Evolutionary conservation across 1,284 basidiomycete species (phyloP).

Genomic region (Ceratobasidium sp.): DNA sequence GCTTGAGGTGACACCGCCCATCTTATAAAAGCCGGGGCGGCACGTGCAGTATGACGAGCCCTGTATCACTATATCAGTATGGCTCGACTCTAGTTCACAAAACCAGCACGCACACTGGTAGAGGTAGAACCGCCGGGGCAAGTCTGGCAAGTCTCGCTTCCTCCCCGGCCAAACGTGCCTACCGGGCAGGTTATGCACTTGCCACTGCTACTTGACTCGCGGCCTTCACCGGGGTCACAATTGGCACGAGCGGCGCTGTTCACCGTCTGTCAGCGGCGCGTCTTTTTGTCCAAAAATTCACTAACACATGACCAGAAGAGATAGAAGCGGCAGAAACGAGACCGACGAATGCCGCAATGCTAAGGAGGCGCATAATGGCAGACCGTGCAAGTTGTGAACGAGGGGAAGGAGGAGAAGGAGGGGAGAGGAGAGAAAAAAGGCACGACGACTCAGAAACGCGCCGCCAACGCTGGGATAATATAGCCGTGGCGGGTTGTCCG

Average conservation of each 20-base stretch:
- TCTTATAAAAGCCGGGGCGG: slow-evolving; percentile 2
- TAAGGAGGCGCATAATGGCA: slow-evolving; percentile 29
- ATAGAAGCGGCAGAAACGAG: slow-evolving; percentile 16
- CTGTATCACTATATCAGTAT: not conserved
- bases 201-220: not conserved
- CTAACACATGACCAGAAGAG: not conserved
- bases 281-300: not conserved
- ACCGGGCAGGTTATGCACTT: slow-evolving; percentile 3
- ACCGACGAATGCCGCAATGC: slow-evolving; percentile 3
- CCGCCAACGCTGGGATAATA: no score
- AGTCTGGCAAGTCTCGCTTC: not conserved
- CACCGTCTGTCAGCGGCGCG: not conserved
- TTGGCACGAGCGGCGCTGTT: not conserved
- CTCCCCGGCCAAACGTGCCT: slow-evolving; percentile 4
- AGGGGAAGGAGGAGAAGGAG: not conserved
- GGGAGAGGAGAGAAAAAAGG: no score
- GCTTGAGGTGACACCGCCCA: not conserved
- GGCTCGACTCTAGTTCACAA: not conserved
- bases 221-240: not conserved
- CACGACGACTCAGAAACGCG: no score
- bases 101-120: not conserved
- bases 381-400: not conserved
- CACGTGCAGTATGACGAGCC: not conserved
- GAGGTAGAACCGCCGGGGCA: slow-evolving; percentile 34
- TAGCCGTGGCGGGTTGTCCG: no score